Evolutionary conservation across 805 yeast species (phyloP).

Genomic region (Clavispora carvajalis): DNA sequence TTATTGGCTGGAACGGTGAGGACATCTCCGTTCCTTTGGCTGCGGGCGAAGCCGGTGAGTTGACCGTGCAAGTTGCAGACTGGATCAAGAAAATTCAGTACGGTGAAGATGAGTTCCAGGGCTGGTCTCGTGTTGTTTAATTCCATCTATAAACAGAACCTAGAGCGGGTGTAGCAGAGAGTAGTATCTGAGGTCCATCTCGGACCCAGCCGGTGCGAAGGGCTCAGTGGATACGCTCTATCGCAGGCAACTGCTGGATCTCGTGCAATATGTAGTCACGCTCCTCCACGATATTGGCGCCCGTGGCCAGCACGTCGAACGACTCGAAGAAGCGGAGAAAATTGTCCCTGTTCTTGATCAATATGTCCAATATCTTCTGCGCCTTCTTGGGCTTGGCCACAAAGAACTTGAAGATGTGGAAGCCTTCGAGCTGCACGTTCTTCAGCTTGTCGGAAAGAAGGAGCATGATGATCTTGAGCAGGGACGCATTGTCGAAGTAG

Average conservation of each 20-base stretch:
- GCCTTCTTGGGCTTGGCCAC: conserved; percentile 94
- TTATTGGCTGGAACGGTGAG: conserved; percentile 73
- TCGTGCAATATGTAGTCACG: conserved; percentile 73
- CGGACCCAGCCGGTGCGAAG: too few relatives aligned
- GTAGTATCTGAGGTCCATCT: too few relatives aligned
- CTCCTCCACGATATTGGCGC: conserved; percentile 67
- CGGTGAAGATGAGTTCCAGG: conserved; percentile 66
- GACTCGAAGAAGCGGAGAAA: conserved; percentile 62
- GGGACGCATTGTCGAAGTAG: conserved; percentile 77
- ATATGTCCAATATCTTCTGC: conserved; percentile 71
- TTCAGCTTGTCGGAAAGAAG: conserved; percentile 82
- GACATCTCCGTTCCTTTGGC: conserved; percentile 74
- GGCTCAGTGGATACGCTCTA: conserved; percentile 24
- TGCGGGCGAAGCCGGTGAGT: conserved; percentile 75
- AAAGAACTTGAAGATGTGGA: conserved; percentile 88
- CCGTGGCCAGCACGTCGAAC: conserved; percentile 62
- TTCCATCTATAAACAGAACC: background rate
- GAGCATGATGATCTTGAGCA: conserved; percentile 81
- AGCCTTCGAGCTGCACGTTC: conserved; percentile 85
- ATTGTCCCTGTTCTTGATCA: conserved; percentile 77
- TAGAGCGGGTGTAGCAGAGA: background rate
- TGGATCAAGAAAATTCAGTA: conserved; percentile 92
- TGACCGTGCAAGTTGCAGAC: conserved; percentile 70
- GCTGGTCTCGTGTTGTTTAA: conserved; percentile 42
- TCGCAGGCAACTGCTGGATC: conserved; percentile 66